Percentiles rank a stretch among this genome's conserved stretches.
Evolutionary conservation across 176 grass and related monocot genomes (phyloP).

Genomic region (Oryza brachyantha): DNA sequence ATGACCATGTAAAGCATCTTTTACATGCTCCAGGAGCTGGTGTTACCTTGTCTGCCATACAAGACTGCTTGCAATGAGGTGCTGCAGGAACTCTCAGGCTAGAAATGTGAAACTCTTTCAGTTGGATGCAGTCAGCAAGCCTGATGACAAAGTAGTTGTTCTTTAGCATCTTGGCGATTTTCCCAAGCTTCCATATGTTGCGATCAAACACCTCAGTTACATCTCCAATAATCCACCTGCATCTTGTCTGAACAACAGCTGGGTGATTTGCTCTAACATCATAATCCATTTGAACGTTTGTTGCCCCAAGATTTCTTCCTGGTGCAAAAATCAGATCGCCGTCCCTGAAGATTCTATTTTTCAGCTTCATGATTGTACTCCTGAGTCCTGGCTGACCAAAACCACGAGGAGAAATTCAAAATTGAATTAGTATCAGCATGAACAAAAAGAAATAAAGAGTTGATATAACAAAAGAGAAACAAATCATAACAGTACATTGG

Average conservation of each 20-base stretch:
- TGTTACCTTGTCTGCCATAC: conserved; percentile 34
- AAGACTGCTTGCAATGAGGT: conserved; percentile 17
- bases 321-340: conserved; percentile 24
- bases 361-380: conserved; percentile 43
- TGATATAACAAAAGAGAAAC: background rate
- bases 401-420: conserved; percentile 16
- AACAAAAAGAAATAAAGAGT: background rate
- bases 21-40: background rate
- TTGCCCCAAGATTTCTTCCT: conserved; percentile 20
- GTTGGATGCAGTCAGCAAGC: conserved; percentile 57
- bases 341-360: conserved; percentile 35
- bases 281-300: conserved; percentile 9
- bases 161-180: conserved; percentile 57
- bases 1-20: background rate
- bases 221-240: conserved; percentile 68
- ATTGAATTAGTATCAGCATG: background rate
- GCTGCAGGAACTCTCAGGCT: conserved; percentile 42
- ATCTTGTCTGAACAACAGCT: conserved; percentile 29
- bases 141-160: conserved; percentile 45
- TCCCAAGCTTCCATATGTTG: conserved; percentile 61
- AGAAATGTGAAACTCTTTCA: conserved; percentile 63
- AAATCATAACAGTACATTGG: too few species aligned
- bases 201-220: conserved; percentile 61
- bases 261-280: conserved; percentile 31
- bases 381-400: conserved; percentile 5